Conservation (phyloP, 345 rosid genomes). For the Eucalyptus pumila region DNA sequence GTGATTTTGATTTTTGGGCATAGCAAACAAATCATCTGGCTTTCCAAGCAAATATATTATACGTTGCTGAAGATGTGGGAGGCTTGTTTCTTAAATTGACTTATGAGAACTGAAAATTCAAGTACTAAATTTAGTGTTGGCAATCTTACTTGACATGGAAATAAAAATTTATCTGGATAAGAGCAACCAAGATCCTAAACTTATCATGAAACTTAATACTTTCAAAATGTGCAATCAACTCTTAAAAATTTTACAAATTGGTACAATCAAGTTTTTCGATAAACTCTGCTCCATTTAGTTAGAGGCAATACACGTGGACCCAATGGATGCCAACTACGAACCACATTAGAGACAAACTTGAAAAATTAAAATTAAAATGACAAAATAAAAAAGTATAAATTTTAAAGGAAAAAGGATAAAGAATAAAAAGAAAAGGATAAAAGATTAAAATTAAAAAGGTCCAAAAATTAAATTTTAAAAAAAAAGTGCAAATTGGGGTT, state of each 20-base stretch:
- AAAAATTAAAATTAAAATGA: background rate
- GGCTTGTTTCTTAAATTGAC: background rate
- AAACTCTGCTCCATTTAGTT: background rate
- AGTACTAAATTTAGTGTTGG: background rate
- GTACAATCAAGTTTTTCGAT: background rate
- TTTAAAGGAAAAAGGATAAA: background rate
- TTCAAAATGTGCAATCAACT: background rate
- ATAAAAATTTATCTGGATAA: background rate
- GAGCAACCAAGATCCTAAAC: rapidly evolving
- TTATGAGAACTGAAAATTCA: background rate
- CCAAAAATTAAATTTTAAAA: background rate
- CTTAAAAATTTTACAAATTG: background rate
- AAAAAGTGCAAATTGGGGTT: background rate
- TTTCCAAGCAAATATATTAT: background rate
- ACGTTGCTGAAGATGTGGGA: background rate
- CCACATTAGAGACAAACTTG: background rate
- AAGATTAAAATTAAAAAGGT: background rate
- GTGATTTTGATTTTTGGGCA: background rate
- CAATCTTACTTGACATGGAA: background rate
- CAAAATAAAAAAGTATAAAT: background rate
- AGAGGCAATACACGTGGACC: background rate
- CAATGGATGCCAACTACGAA: background rate
- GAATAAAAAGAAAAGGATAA: background rate
- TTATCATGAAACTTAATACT: background rate
- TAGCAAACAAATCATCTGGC: background rate